Percentiles rank a stretch among this genome's conserved stretches.
These are phyloP conservation scores for Colletotrichum cordylinicola DNA, from an alignment of 2,329 filamentous ascomycete species.

Conservation along the genomic window DNA sequence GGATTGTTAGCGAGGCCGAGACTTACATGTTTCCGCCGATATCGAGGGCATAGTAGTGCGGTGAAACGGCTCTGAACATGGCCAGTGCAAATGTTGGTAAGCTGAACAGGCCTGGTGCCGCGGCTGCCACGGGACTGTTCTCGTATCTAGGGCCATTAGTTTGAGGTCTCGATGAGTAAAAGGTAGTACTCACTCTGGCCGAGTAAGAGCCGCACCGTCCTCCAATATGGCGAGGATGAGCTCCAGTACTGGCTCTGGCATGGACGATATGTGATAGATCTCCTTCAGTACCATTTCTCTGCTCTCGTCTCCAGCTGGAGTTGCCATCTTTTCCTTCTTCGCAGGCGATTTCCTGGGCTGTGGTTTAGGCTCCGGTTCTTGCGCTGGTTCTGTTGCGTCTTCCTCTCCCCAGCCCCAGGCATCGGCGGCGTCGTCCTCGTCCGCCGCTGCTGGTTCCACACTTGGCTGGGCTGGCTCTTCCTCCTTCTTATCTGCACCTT, in stretches of 20 bases:
- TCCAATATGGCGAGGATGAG: slow-evolving; percentile 66
- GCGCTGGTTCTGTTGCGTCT: slow-evolving; percentile 46
- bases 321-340: slow-evolving; percentile 10
- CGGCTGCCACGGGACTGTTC: slow-evolving; percentile 66
- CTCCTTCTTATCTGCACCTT: slow-evolving; percentile 35
- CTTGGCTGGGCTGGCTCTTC: slow-evolving; percentile 25
- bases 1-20: neutral
- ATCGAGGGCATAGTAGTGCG: slow-evolving; percentile 72
- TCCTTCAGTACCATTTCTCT: slow-evolving; percentile 82
- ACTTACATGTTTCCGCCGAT: slow-evolving; percentile 69
- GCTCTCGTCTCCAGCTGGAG: slow-evolving; percentile 37
- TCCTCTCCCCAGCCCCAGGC: slow-evolving; percentile 90
- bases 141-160: slow-evolving; percentile 37
- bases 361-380: slow-evolving; percentile 29
- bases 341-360: slow-evolving; percentile 20
- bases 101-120: slow-evolving; percentile 72
- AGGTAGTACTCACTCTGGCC: slow-evolving; percentile 47
- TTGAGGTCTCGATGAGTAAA: neutral
- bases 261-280: slow-evolving; percentile 85
- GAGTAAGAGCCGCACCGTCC: slow-evolving; percentile 65
- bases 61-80: slow-evolving; percentile 80
- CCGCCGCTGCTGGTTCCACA: slow-evolving; percentile 27
- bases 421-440: slow-evolving; percentile 61
- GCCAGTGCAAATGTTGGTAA: slow-evolving; percentile 76
- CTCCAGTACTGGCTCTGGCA: slow-evolving; percentile 79